Evolutionary conservation across 352 stramenopile genomes (phyloP).

Genomic region (Phytophthora quininea): DNA sequence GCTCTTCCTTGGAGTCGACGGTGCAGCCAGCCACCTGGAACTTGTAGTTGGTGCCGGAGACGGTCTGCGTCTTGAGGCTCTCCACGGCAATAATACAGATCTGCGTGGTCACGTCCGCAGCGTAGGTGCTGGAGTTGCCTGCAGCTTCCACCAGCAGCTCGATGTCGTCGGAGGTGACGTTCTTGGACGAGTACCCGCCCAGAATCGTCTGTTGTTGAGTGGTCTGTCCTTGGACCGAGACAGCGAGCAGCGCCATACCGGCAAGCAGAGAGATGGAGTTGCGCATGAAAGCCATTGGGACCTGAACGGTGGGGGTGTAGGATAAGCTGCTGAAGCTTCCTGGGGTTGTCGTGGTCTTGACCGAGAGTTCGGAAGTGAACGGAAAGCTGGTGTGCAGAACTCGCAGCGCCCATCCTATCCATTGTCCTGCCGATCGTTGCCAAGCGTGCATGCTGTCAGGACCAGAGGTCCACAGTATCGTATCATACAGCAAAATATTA

Average conservation of each 20-base stretch:
- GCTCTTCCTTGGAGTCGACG: conserved; percentile 37
- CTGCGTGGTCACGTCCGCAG: conserved; percentile 26
- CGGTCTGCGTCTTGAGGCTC: conserved; percentile 43
- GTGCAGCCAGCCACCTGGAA: conserved; percentile 57
- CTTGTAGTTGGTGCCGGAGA: conserved; percentile 66
- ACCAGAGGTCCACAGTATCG: too few relatives aligned
- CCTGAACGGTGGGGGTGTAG: conserved; percentile 8
- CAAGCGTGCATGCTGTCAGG: neutral
- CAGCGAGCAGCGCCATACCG: conserved; percentile 16
- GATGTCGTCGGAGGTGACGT: conserved; percentile 30
- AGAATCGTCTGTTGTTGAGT: conserved; percentile 23
- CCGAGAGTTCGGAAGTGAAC: conserved; percentile 17
- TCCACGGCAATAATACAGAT: conserved; percentile 53
- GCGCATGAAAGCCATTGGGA: conserved; percentile 31
- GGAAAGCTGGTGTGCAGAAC: conserved; percentile 13
- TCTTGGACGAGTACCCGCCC: conserved; percentile 31
- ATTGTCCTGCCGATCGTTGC: neutral
- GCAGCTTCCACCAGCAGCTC: conserved; percentile 44
- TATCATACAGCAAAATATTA: too few relatives aligned
- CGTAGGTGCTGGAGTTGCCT: conserved; percentile 38
- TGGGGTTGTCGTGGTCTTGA: conserved; percentile 9
- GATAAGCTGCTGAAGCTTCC: conserved; percentile 22
- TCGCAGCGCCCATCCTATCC: conserved; percentile 26
- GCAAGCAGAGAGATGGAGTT: conserved; percentile 22
- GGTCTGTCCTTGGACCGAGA: too few relatives aligned